Base-by-base conservation (phyloP, 1,284 basidiomycete genomes). In the Tilletiopsis washingtonensis region DNA sequence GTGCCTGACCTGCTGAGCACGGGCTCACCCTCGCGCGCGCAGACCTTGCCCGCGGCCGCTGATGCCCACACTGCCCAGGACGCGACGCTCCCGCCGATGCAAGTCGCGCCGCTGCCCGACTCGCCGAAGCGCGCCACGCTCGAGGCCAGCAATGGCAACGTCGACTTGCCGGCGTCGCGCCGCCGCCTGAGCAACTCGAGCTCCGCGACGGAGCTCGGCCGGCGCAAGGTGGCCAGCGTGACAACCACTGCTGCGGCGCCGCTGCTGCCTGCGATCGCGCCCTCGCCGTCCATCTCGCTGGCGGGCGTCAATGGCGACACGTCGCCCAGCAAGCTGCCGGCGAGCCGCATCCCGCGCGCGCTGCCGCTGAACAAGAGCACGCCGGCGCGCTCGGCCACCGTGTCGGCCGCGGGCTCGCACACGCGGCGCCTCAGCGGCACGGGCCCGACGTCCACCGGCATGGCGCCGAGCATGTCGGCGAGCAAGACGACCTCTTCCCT, bases 11-110 rank as follows among this genome's bases (percentile, higher is more conserved):
- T n/a, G n/a, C n/a, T n/a, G n/a, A 7, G 7, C 5, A 17, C 36
- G 19, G 21, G 21, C 19, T 36, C 21, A 11, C 17, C 9, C 1
- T 20, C 23, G 7, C 15, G 11, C 17, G 24, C 54, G 36, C 63
- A 91, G 87, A 91, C 89, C 4, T 71, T 90, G 43, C 91, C 88
- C 15, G 88, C 87, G 15, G 81, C 84, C 27, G 86, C 48, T 23
- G 46, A 89, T 58, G 80, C 82, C 53, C 84, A 83, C 74, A 85
- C 83, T 71, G 76, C 77, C 32, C 81, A 64, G 51, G 49, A 64
- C 26, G 79, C 79, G 55, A 57, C 56, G 12, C 75, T 91, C 61
- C 88, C 89, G 17, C 89, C 89, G 21, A 83, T 91, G 81, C 88
- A 91, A 71, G 85, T 91, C 63, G 78, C 84, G 15, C 76, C 91